A percentile compares a stretch with the other conserved stretches of the same genome.
Evolutionary conservation across 495 filamentous ascomycete genomes (phyloP).

Genomic region (Podospora australis): DNA sequence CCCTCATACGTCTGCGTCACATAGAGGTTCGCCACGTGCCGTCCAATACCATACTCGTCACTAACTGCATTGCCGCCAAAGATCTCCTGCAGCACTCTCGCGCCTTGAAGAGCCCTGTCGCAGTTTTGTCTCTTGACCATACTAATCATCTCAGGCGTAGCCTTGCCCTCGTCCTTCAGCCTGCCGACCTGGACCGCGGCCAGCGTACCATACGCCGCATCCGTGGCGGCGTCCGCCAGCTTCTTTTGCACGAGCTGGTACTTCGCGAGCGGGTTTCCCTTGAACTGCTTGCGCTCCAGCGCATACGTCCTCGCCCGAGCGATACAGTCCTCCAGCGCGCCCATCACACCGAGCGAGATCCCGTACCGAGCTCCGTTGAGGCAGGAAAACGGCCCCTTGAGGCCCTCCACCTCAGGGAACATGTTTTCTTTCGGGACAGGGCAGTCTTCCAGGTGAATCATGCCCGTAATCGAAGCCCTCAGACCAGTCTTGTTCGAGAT

Average conservation of each 20-base stretch:
- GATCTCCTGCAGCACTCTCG: conserved; percentile 80
- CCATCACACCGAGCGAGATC: conserved; percentile 90
- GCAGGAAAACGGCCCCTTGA: conserved; percentile 86
- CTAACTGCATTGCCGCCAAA: conserved; percentile 96
- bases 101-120: conserved; percentile 76
- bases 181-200: conserved; percentile 86
- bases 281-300: conserved; percentile 91
- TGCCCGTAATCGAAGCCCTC: conserved; percentile 88
- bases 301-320: conserved; percentile 74
- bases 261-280: conserved; percentile 88
- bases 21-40: conserved; percentile 94
- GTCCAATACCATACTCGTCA: conserved; percentile 90
- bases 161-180: conserved; percentile 84
- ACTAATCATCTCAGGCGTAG: conserved; percentile 92
- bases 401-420: conserved; percentile 85
- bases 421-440: conserved; percentile 88
- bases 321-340: conserved; percentile 88
- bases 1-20: conserved; percentile 98
- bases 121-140: conserved; percentile 99
- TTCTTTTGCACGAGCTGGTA: conserved; percentile 99
- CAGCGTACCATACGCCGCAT: conserved; percentile 80
- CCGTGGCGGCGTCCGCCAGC: conserved; percentile 83
- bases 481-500: conserved; percentile 96
- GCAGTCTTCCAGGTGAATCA: conserved; percentile 91
- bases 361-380: conserved; percentile 89